Conservation (phyloP, 768 basidiomycete species). For the Xerocomellus chrysenteron region DNA sequence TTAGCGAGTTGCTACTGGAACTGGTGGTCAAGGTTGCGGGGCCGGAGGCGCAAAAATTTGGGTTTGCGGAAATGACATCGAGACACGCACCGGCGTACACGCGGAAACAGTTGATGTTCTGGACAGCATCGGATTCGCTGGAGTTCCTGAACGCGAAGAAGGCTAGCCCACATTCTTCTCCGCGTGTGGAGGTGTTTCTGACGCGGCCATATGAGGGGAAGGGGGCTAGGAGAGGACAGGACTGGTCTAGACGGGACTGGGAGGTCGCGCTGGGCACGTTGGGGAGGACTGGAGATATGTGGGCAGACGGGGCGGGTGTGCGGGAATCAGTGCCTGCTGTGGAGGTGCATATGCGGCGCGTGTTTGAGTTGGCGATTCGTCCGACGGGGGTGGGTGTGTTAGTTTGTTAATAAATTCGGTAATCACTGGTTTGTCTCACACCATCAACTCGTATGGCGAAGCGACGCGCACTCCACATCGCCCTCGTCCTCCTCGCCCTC, state of each 20-base stretch:
- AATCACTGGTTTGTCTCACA: neutral
- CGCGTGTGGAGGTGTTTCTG: conserved; percentile 53
- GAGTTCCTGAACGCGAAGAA: conserved; percentile 52
- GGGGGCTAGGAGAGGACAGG: conserved; percentile 66
- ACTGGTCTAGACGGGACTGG: conserved; percentile 76
- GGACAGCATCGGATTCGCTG: conserved; percentile 57
- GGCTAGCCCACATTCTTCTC: conserved; percentile 34
- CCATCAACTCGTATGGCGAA: conserved; percentile 36
- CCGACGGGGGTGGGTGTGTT: conserved; percentile 36
- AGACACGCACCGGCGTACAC: conserved; percentile 56
- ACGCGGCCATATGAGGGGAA: conserved; percentile 43
- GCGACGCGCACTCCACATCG: conserved; percentile 44
- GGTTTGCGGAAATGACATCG: conserved; percentile 38
- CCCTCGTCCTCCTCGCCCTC: conserved; percentile 62
- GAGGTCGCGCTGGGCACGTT: conserved; percentile 48
- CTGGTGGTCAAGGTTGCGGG: conserved; percentile 57
- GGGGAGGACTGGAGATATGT: conserved; percentile 46
- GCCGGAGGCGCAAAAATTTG: conserved; percentile 42
- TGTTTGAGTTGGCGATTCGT: conserved; percentile 48
- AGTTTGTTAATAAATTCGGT: neutral
- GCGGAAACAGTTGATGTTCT: conserved; percentile 43
- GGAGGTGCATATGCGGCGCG: conserved; percentile 44
- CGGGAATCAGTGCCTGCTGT: conserved; percentile 49
- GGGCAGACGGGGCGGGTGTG: conserved; percentile 56
- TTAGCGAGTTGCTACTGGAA: conserved; percentile 57